These are phyloP conservation scores for Sporothrix pallida DNA, from an alignment of 2,329 filamentous ascomycete species.

Conservation along the genomic window DNA sequence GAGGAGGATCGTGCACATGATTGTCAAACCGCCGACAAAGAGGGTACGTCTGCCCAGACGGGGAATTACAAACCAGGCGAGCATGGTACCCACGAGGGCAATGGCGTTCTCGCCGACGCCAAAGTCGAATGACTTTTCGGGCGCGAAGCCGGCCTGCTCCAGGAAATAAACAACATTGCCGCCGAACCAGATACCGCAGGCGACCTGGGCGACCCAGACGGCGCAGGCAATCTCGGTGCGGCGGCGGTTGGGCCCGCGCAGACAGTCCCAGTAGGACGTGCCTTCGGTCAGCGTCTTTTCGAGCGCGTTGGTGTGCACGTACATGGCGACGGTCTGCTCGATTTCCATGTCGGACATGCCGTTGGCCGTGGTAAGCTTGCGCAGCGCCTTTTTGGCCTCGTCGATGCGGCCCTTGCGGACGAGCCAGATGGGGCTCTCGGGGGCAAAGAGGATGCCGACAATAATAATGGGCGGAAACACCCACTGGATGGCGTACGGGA, in stretches of 20 bases:
- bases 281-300: constrained; percentile 44
- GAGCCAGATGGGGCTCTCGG: constrained; percentile 55
- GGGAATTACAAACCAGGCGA: constrained; percentile 36
- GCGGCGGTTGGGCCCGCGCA: constrained; percentile 52
- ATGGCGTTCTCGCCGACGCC: constrained; percentile 46
- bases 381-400: constrained; percentile 42
- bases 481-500: constrained; percentile 41
- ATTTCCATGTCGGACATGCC: constrained; percentile 33
- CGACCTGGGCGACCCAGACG: constrained; percentile 42
- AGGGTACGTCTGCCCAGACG: constrained; percentile 35
- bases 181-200: constrained; percentile 46
- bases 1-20: constrained; percentile 35
- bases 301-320: constrained; percentile 52
- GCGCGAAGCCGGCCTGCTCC: constrained; percentile 42
- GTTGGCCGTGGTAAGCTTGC: constrained; percentile 42
- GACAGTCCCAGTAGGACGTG: constrained; percentile 54
- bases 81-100: constrained; percentile 33
- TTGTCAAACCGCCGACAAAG: constrained; percentile 33
- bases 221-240: constrained; percentile 54
- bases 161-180: constrained; percentile 42
- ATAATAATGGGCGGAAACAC: constrained; percentile 51
- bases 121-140: constrained; percentile 44
- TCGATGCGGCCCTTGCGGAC: constrained; percentile 49
- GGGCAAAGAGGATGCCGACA: constrained; percentile 49
- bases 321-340: constrained; percentile 49